phyloP scores from a whole-genome alignment of 2,329 filamentous ascomycete genomes.

The Fusarium sp. region DNA sequence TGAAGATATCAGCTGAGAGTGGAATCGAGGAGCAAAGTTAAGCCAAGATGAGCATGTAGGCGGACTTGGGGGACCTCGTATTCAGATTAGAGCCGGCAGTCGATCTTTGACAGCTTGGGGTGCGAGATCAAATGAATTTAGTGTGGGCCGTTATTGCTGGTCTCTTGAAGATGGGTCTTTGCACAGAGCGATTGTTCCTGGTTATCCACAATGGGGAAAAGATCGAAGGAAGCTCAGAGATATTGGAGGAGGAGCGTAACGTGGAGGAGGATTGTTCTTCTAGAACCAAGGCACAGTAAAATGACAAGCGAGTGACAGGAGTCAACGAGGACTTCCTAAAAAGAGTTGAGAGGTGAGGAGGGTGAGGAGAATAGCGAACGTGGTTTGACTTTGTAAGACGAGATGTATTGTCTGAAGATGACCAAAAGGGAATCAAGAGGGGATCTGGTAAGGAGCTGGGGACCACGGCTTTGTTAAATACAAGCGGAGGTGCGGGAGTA shows the following conservation, averaged over 20 bases:
- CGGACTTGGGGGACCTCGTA: slow-evolving; percentile 32
- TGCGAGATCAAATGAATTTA: slow-evolving; percentile 26
- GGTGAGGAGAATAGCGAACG: slow-evolving; percentile 63
- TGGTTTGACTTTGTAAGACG: slow-evolving; percentile 51
- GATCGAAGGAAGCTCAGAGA: slow-evolving; percentile 37
- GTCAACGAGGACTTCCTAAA: slow-evolving; percentile 79
- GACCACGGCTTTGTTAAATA: slow-evolving; percentile 52
- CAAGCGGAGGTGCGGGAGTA: slow-evolving; percentile 44
- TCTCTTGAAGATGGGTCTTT: slow-evolving; percentile 37
- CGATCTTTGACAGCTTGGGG: slow-evolving; percentile 25
- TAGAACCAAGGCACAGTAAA: slow-evolving; percentile 59
- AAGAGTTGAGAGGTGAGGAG: slow-evolving; percentile 53
- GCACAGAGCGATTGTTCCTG: slow-evolving; percentile 38
- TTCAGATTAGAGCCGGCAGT: slow-evolving; percentile 30
- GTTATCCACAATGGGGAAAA: slow-evolving; percentile 35
- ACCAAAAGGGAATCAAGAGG: slow-evolving; percentile 48
- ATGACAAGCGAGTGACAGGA: slow-evolving; percentile 83
- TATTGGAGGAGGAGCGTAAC: slow-evolving; percentile 55
- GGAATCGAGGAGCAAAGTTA: slow-evolving; percentile 33
- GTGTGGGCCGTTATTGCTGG: slow-evolving; percentile 24
- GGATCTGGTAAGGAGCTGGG: slow-evolving; percentile 47
- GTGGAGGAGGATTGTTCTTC: slow-evolving; percentile 34
- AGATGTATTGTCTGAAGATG: slow-evolving; percentile 46
- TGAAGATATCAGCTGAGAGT: slow-evolving; percentile 41
- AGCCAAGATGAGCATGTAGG: slow-evolving; percentile 24